Percentiles rank a stretch among this genome's conserved stretches.
Evolutionary conservation across 306 rosid species (phyloP).

Genomic region (Potentilla sterilis): DNA sequence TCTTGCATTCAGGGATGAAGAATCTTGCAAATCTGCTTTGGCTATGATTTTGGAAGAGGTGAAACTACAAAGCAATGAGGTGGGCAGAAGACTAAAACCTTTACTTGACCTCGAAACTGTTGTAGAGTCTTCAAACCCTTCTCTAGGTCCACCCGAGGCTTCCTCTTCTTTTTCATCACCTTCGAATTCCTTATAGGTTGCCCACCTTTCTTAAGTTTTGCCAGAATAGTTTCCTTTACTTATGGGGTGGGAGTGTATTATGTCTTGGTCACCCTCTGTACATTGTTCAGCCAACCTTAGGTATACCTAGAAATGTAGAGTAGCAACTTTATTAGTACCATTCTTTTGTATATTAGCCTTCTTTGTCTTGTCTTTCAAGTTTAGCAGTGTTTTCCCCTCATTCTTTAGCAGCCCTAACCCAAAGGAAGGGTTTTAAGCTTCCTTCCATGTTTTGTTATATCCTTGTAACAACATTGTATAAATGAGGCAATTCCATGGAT

Average conservation of each 20-base stretch:
- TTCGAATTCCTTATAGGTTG: constrained; percentile 36
- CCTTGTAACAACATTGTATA: constrained; percentile 42
- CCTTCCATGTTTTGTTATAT: constrained; percentile 32
- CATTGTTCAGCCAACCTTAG: constrained; percentile 39
- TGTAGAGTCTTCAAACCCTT: constrained; percentile 36
- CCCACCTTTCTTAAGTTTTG: constrained; percentile 17
- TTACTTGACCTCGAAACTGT: constrained; percentile 56
- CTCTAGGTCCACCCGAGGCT: constrained; percentile 30
- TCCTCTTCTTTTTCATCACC: constrained; percentile 33
- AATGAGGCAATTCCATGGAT: constrained; percentile 40
- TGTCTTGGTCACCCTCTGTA: constrained; percentile 49
- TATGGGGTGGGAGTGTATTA: constrained; percentile 45
- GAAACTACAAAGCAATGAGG: constrained; percentile 55
- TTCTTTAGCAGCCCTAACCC: constrained; percentile 51
- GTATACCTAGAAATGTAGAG: constrained; percentile 41
- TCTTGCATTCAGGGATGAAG: constrained; percentile 78
- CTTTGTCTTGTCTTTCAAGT: constrained; percentile 32
- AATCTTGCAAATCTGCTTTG: constrained; percentile 73
- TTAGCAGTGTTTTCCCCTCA: constrained; percentile 22
- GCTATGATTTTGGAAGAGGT: constrained; percentile 64
- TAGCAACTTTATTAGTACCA: constrained; percentile 44
- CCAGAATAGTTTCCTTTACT: constrained; percentile 39
- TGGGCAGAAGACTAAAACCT: constrained; percentile 72
- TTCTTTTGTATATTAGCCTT: constrained; percentile 62
- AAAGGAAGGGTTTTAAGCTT: constrained; percentile 28